A percentile compares a stretch with the other conserved stretches of the same genome.
These are phyloP conservation scores for Tricholoma matsutake DNA, from an alignment of 768 basidiomycete species.

Conservation along the genomic window DNA sequence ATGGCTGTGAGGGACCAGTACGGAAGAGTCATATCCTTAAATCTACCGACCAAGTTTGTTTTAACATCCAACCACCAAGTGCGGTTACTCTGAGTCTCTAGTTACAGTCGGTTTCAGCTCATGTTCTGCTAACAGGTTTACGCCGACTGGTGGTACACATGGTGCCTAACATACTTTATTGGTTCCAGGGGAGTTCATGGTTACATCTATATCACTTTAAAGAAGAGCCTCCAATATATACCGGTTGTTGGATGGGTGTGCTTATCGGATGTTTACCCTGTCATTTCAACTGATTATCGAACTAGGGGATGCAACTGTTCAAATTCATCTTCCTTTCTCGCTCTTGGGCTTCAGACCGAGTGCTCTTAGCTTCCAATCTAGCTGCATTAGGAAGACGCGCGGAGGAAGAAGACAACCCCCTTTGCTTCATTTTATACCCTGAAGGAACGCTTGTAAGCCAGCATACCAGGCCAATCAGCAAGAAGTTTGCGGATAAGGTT, in stretches of 20 bases:
- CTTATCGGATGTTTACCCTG: conserved; percentile 5
- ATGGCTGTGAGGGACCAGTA: conserved; percentile 53
- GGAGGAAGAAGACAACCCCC: conserved; percentile 63
- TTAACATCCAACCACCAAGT: conserved; percentile 95
- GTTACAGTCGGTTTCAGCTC: neutral
- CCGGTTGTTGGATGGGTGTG: conserved; percentile 88
- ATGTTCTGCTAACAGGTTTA: conserved; percentile 50
- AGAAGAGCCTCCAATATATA: conserved; percentile 81
- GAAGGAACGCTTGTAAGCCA: conserved; percentile 93
- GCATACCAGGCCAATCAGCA: conserved; percentile 81
- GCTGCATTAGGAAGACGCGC: conserved; percentile 66
- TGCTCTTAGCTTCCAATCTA: conserved; percentile 62
- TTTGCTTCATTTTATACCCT: conserved; percentile 88
- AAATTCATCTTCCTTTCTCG: conserved; percentile 91
- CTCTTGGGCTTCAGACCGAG: conserved; percentile 84
- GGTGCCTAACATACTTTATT: conserved; percentile 76
- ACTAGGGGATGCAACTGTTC: conserved; percentile 91
- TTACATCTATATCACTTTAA: conserved; percentile 87
- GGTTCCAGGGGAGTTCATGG: conserved; percentile 56
- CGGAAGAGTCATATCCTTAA: conserved; percentile 58
- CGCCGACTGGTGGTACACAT: conserved; percentile 86
- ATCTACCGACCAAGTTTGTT: conserved; percentile 76
- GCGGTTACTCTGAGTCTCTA: conserved; percentile 10
- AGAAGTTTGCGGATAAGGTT: conserved; percentile 84
- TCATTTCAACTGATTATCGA: conserved; percentile 1